Base-by-base conservation (phyloP, 257 asterid species). In the Lycium ferocissimum region DNA sequence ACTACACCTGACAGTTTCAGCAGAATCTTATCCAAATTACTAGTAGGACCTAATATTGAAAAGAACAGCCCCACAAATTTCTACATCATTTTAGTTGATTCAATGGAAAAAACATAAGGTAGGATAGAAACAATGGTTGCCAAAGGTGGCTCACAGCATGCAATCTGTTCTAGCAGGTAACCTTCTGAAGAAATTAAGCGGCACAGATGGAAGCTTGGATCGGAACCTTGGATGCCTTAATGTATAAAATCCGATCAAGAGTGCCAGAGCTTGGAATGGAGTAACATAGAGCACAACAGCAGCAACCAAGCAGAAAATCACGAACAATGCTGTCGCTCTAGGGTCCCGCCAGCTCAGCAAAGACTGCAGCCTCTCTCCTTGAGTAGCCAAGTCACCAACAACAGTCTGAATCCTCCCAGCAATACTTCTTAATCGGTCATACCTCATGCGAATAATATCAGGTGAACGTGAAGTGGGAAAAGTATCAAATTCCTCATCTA, bases 271-370 rank as follows among this genome's bases (percentile, higher is more conserved):
- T 84, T 91, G 93, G 69, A 91, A 89, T 14, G 93, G 92, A 7
- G 91, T 91, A 35, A 91, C 89, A 63, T 91, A 91, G 84, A 91
- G 92, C 26, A 89, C 89, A 53, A 91, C 63, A 0, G 93, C 92
- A 53, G 90, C 89, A 69, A 71, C 63, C 65, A 89, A 85, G 66
- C 91, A 89, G 84, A 91, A 87, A 12, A 91, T 89, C 61, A 91
- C 89, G 11, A 89, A 91, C 49, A 91, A 72, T 5, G 92, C 87
- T 22, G 93, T 89, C 3, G 93, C 93, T 61, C 93, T 89, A 11
- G 93, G 93, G 85, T 91, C 93, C 86, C 93, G 86, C 93, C 93
- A 91, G 87, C 93, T 91, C 85, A 91, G 82, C 89, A 91, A 73
- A 4, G 92, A 87, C 58, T 87, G 93, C 20, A 89, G 84, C 86